Percentiles rank a stretch among this genome's conserved stretches.
Conservation (phyloP, 2,329 filamentous ascomycete species). For the Diaporthe sp. region DNA sequence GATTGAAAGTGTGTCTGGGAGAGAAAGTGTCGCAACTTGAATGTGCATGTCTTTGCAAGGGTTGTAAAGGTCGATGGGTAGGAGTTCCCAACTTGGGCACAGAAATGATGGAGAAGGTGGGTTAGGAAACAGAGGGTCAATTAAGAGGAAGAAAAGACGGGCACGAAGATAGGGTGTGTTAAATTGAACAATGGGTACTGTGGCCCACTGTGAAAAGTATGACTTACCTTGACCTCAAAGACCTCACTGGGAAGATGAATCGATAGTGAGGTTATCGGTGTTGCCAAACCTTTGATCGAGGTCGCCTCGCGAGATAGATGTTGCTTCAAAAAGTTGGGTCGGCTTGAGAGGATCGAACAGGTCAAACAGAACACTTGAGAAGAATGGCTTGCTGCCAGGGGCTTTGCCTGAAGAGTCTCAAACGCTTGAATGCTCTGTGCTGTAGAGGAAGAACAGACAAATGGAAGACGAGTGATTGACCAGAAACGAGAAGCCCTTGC, state of each 20-base stretch:
- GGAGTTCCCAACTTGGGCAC: background rate
- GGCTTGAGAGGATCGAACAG: background rate
- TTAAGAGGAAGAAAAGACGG: background rate
- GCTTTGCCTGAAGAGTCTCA: rapidly evolving
- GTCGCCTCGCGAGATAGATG: background rate
- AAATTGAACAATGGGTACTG: background rate
- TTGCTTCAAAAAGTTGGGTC: no score
- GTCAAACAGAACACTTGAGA: background rate
- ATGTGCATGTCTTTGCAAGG: background rate
- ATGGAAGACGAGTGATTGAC: background rate
- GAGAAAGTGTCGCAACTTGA: background rate
- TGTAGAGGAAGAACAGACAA: background rate
- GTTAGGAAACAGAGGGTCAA: background rate
- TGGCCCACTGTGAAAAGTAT: background rate
- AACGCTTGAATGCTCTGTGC: background rate
- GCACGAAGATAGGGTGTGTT: background rate
- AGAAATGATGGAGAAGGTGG: background rate
- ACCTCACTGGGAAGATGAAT: background rate
- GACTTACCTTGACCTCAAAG: background rate
- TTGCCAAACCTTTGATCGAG: background rate
- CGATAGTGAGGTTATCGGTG: no score
- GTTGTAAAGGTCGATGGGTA: background rate
- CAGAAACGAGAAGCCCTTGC: background rate
- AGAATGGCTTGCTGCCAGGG: background rate
- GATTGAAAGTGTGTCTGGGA: background rate